phyloP scores from a whole-genome alignment of 2,329 filamentous ascomycete species.

The Botryotinia narcissicola region DNA sequence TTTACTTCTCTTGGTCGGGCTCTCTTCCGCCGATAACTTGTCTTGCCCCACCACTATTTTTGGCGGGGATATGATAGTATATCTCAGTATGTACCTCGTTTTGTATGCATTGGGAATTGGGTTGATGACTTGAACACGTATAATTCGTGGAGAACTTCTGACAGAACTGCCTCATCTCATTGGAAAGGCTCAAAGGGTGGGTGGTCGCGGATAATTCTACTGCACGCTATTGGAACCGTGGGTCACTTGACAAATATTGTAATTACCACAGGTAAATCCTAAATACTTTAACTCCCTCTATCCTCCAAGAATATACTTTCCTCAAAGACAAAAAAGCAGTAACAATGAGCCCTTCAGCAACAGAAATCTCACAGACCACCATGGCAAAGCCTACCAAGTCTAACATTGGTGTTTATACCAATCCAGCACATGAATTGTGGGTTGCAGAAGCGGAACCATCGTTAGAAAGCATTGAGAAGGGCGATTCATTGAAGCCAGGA shows the following conservation, averaged over 20 bases:
- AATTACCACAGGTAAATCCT: slow-evolving; percentile 6
- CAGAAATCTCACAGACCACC: slow-evolving; percentile 25
- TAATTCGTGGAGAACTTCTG: slow-evolving; percentile 19
- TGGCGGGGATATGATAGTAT: slow-evolving; percentile 10
- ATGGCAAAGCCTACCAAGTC: slow-evolving; percentile 55
- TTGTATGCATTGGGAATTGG: background rate
- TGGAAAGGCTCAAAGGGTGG: slow-evolving; percentile 6
- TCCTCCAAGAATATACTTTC: background rate
- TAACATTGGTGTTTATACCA: slow-evolving; percentile 96
- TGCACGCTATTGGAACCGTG: slow-evolving; percentile 6
- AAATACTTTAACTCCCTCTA: slow-evolving; percentile 1
- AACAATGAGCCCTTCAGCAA: slow-evolving; percentile 35
- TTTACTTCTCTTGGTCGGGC: slow-evolving; percentile 15
- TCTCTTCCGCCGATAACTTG: slow-evolving; percentile 21
- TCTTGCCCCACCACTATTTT: slow-evolving; percentile 12
- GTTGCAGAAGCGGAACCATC: slow-evolving; percentile 75
- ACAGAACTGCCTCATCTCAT: background rate
- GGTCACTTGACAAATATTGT: slow-evolving; percentile 19
- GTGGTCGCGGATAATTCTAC: slow-evolving; percentile 13
- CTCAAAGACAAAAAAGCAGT: background rate
- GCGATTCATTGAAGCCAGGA: slow-evolving; percentile 67
- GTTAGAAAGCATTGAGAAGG: slow-evolving; percentile 69
- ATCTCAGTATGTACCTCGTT: slow-evolving; percentile 1
- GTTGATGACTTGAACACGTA: slow-evolving; percentile 7
- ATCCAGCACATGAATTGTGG: slow-evolving; percentile 90